Conservation (phyloP, 148 eudicot species). For the Pharnaceum exiguum region DNA sequence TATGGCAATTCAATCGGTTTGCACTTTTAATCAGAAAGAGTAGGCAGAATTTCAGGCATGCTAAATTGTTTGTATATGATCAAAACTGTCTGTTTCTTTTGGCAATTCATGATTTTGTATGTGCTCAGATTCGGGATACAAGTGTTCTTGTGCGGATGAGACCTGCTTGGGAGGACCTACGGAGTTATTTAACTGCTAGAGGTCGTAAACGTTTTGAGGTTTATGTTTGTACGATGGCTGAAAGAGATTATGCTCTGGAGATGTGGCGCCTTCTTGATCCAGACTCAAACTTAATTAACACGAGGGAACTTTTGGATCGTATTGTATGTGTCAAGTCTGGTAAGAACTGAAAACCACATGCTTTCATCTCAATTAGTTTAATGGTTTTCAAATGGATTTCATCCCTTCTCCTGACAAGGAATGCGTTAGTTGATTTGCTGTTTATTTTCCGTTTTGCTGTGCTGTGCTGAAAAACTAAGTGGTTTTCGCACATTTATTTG, state of each 20-base stretch:
- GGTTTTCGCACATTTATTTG: too few relatives aligned
- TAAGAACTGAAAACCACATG: conserved; percentile 20
- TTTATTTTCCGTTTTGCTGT: too few relatives aligned
- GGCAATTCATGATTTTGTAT: conserved; percentile 9
- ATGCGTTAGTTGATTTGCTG: too few relatives aligned
- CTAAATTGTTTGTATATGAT: too few relatives aligned
- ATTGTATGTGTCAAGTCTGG: conserved; percentile 92
- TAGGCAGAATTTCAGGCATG: too few relatives aligned
- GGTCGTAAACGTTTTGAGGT: conserved; percentile 97
- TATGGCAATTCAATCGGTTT: too few relatives aligned
- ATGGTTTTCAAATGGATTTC: too few relatives aligned
- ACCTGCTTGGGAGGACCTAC: conserved; percentile 98
- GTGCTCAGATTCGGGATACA: conserved; percentile 90
- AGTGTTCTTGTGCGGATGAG: conserved; percentile 92
- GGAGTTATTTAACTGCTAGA: conserved; percentile 75
- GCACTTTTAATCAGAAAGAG: too few relatives aligned
- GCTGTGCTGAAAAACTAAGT: too few relatives aligned
- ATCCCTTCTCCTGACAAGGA: too few relatives aligned
- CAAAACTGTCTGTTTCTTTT: too few relatives aligned
- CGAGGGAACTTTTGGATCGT: conserved; percentile 62
- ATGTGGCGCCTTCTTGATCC: conserved; percentile 99
- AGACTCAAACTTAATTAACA: conserved; percentile 61
- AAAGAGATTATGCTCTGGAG: conserved; percentile 94
- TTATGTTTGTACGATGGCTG: conserved; percentile 98
- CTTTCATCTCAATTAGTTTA: too few relatives aligned